These are phyloP conservation scores for Candida sanyaensis DNA, from an alignment of 1,139 yeast genomes.

Conservation along the genomic window DNA sequence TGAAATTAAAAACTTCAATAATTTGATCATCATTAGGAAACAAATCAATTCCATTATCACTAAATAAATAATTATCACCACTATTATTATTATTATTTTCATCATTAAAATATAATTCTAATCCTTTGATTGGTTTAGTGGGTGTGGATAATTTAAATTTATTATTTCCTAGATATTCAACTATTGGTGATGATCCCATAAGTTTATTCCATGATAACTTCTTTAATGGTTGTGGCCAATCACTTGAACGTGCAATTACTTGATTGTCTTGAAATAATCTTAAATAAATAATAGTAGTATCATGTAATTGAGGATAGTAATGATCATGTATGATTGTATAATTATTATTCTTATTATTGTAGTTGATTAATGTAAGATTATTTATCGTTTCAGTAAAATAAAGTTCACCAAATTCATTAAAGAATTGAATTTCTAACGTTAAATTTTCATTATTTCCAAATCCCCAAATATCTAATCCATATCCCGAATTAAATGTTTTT, in stretches of 20 bases:
- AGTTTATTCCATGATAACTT: conserved; percentile 30
- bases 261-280: conserved; percentile 16
- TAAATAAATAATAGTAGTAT: conserved; percentile 22
- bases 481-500: conserved; percentile 23
- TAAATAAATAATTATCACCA: conserved; percentile 20
- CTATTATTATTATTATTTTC: too few relatives aligned
- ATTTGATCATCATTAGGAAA: conserved; percentile 34
- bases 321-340: conserved; percentile 12
- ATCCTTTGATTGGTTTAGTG: conserved; percentile 44
- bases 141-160: conserved; percentile 20
- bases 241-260: conserved; percentile 35
- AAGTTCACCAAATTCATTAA: conserved; percentile 17
- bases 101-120: conserved; percentile 35
- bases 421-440: conserved; percentile 28
- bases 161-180: conserved; percentile 18
- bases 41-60: conserved; percentile 47
- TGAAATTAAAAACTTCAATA: conserved; percentile 3
- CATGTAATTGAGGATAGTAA: conserved; percentile 21
- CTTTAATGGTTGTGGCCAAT: conserved; percentile 60
- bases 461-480: conserved; percentile 44
- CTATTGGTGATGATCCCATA: conserved; percentile 10
- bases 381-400: background rate
- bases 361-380: conserved; percentile 27
- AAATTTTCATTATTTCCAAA: conserved; percentile 24
- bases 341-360: conserved; percentile 17